Evolutionary conservation across 1,284 basidiomycete species (phyloP), one percentile per base, ranked within the genome.

Genomic region (Austroboletus novae-zelandiae): DNA sequence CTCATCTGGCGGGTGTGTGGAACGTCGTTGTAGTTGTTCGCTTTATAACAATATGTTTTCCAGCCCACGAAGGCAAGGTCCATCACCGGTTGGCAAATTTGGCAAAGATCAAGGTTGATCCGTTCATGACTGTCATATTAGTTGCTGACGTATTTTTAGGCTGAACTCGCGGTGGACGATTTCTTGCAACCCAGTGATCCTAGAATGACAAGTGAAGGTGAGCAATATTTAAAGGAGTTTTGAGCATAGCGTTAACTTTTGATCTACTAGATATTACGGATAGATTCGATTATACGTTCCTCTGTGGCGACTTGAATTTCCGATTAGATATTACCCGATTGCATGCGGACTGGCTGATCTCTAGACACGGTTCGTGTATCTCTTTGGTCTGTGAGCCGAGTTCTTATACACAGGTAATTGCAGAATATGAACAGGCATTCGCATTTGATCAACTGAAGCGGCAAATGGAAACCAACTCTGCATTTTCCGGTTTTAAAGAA

Each of bases 251-350:
- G 18, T 41, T 18, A 43, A 54, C 41, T 47, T 32, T 56, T n/a
- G 13, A 40, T 37, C 20, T 29, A 47, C 47, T 60, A 83, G 89
- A 93, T 63, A 69, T 91, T 44, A 91, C 88, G 0, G 89, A 91
- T 62, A 81, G 78, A 57, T 94, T 93, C 58, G 92, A 95, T 62
- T 83, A 85, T 58, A 81, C 85, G 0, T 94, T 94, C 62, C 74
- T 92, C 36, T 89, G 80, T 57, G 91, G 91, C 4, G 91, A 93
- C 65, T 77, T 91, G 40, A 91, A 91, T 64, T 91, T 91, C 60
- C 76, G 88, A 35, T 68, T 91, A 42, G 81, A 89, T 55, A 78
- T 89, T 44, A 84, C 85, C 17, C 78, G 86, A 30, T 66, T 88
- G 15, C 86, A 89, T 60, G 87, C 86, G 3, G 86, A 89, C 63